Conservation (phyloP, 2,329 filamentous ascomycete species). For the Claviceps paspali region DNA sequence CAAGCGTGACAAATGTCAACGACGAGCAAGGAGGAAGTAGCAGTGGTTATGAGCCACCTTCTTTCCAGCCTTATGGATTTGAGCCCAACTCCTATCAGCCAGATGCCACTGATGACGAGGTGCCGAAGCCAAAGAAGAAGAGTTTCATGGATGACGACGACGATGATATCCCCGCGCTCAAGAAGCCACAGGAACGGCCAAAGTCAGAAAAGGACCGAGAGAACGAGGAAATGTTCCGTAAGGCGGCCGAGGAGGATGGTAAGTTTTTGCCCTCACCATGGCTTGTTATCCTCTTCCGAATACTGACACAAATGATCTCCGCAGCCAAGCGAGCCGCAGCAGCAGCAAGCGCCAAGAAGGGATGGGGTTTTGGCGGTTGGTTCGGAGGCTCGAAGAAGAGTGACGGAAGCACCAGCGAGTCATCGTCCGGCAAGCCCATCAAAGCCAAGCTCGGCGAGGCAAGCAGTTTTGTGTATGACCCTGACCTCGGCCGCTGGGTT, state of each 20-base stretch:
- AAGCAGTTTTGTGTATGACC: constrained; percentile 85
- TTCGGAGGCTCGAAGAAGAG: constrained; percentile 58
- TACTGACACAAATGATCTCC: neutral
- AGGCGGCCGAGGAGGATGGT: constrained; percentile 65
- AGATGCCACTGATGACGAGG: constrained; percentile 29
- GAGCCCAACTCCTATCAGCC: constrained; percentile 44
- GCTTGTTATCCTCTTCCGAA: neutral
- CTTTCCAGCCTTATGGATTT: constrained; percentile 44
- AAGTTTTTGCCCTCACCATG: constrained; percentile 15
- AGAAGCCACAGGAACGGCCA: constrained; percentile 35
- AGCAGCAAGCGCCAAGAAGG: constrained; percentile 37
- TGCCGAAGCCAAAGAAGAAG: constrained; percentile 54
- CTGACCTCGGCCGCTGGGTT: constrained; percentile 93
- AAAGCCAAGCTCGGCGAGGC: constrained; percentile 88
- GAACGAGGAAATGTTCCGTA: constrained; percentile 73
- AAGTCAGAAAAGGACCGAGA: constrained; percentile 59
- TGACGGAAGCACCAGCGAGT: constrained; percentile 18
- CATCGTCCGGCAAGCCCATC: constrained; percentile 51
- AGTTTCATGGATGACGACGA: constrained; percentile 73
- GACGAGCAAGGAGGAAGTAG: constrained; percentile 15
- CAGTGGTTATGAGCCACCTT: constrained; percentile 44
- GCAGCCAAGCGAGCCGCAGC: constrained; percentile 43
- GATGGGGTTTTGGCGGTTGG: constrained; percentile 77
- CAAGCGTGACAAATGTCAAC: constrained; percentile 7
- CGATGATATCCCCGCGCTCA: constrained; percentile 36